phyloP scores from a whole-genome alignment of 345 rosid genomes.

The Kandelia obovata region DNA sequence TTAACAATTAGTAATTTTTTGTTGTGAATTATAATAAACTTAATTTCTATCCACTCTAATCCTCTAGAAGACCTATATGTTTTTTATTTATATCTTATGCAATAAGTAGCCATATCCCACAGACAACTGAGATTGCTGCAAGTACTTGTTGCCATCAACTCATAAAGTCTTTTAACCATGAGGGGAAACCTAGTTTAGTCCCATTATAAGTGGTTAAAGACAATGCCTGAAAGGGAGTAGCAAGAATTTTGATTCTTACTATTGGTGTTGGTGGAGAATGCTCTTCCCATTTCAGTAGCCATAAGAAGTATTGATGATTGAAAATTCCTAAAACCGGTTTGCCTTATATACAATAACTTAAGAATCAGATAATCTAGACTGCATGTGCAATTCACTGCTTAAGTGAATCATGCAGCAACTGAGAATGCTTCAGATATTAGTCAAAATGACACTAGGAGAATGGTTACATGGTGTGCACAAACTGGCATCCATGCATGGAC shows the following conservation, averaged over 20 bases:
- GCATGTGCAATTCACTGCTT: not conserved
- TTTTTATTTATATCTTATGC: not conserved
- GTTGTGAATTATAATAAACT: too few relatives aligned
- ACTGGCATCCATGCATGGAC: not conserved
- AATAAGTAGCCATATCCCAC: not conserved
- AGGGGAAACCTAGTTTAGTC: not conserved
- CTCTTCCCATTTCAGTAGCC: not conserved
- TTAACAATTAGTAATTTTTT: too few relatives aligned
- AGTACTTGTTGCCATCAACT: not conserved
- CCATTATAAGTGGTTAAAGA: too few relatives aligned
- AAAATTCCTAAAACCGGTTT: slow-evolving; percentile 1
- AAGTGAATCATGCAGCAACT: slow-evolving; percentile 5
- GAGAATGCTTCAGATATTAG: slow-evolving; percentile 1
- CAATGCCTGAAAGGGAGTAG: not conserved
- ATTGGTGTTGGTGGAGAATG: not conserved
- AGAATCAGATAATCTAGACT: not conserved
- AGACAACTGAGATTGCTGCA: not conserved
- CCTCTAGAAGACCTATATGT: not conserved
- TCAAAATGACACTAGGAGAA: not conserved
- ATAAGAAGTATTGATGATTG: not conserved
- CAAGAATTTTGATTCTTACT: not conserved
- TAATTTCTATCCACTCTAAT: too few relatives aligned
- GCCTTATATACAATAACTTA: not conserved
- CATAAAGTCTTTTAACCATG: not conserved
- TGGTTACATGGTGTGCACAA: not conserved